Evolutionary conservation across 177 flowering plant genomes (phyloP), one percentile per base, ranked within the genome.

Genomic region (Vitis hybrid): DNA sequence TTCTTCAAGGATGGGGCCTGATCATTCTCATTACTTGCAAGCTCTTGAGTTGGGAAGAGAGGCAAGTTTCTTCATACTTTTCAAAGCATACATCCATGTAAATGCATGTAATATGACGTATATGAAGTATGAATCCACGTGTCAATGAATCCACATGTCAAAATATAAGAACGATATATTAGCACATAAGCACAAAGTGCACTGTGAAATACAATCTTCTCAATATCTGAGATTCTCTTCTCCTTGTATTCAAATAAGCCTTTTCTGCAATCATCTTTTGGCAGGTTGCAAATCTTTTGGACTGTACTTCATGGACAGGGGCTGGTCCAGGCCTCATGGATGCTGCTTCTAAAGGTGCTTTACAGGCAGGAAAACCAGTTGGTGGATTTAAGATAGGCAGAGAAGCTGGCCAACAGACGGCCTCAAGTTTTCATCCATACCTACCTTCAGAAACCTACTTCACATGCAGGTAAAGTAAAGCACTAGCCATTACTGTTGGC

Each of bases 311-410:
- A 50, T 95, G 98, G 98, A 81, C 94, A 15, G 99, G 98, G 67
- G 98, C 83, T 58, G 98, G 99, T 61, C 98, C 98, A 15, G 98
- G 99, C n/a, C 89, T 95, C 61, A 95, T 93, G 99, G 99, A 95
- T 83, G 98, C 99, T 57, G 96, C 79, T 20, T 89, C 79, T 52
- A 85, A 85, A 76, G 99, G 99, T 58, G 96, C 98, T 66, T 75
- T 93, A 46, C 76, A 88, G 79, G 93, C 92, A 17, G 86, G 85
- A 62, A 95, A 86, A 71, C 88, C 83, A 5, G 97, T 95, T 64
- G 99, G 96, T 63, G 98, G 96, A 46, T 87, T 95, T 53, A 95
- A 93, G 85, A 90, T 95, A 49, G 88, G 81, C 48, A 93, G 73
- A 82, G 99, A 93, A 85, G 94, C 99, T 24, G 87, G 90, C 5